Percentiles rank a stretch among this genome's conserved stretches.
Conservation (phyloP, 352 stramenopile species). For the Phytophthora ohioensis region DNA sequence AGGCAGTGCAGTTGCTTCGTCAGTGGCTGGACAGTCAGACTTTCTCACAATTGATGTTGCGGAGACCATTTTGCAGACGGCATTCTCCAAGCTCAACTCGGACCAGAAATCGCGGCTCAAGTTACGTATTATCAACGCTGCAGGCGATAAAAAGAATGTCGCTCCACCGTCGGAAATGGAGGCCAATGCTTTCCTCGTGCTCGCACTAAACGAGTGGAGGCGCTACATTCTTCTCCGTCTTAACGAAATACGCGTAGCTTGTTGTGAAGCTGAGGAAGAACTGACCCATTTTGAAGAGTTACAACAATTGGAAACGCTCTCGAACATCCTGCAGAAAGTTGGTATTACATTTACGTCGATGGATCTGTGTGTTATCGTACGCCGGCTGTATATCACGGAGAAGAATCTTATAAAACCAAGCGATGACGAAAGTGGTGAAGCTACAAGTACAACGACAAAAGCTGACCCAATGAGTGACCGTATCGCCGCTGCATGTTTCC, state of each 20-base stretch:
- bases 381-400: constrained; percentile 67
- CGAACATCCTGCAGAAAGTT: constrained; percentile 61
- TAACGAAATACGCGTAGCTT: constrained; percentile 72
- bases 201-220: constrained; percentile 75
- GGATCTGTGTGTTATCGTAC: constrained; percentile 70
- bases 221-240: constrained; percentile 74
- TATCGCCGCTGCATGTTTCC: constrained; percentile 69
- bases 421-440: constrained; percentile 5
- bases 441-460: background rate
- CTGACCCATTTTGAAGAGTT: constrained; percentile 61
- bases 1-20: background rate
- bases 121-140: constrained; percentile 44
- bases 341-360: constrained; percentile 57
- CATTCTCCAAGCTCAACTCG: constrained; percentile 54
- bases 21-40: constrained; percentile 26
- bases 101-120: constrained; percentile 62
- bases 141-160: constrained; percentile 4
- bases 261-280: constrained; percentile 65
- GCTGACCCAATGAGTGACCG: constrained; percentile 67
- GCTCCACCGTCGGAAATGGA: constrained; percentile 33
- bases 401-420: constrained; percentile 10
- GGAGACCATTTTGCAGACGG: constrained; percentile 55
- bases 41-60: constrained; percentile 47
- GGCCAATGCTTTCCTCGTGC: constrained; percentile 62
- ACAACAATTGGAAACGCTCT: constrained; percentile 60